Conservation (phyloP, 2,329 filamentous ascomycete genomes). For the Talaromyces sp. region DNA sequence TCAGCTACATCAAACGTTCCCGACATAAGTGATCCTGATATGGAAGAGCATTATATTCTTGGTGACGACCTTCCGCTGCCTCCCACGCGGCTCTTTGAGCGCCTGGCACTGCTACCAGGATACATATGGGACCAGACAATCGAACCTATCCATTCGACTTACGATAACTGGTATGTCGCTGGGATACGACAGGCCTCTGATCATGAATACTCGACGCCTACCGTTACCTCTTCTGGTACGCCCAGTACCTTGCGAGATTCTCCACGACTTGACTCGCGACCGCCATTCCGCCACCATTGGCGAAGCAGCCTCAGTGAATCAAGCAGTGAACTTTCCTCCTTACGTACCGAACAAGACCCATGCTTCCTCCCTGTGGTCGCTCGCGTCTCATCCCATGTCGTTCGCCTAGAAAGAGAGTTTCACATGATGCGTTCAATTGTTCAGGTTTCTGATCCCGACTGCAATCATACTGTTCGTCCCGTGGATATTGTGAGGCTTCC, state of each 20-base stretch:
- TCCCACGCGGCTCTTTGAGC: slow-evolving; percentile 65
- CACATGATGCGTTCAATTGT: slow-evolving; percentile 73
- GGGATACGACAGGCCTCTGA: slow-evolving; percentile 55
- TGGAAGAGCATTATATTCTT: slow-evolving; percentile 31
- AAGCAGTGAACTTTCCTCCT: slow-evolving; percentile 41
- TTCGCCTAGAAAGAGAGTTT: slow-evolving; percentile 81
- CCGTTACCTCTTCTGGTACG: slow-evolving; percentile 41
- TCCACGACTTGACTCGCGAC: slow-evolving; percentile 38
- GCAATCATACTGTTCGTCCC: slow-evolving; percentile 71
- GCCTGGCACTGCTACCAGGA: slow-evolving; percentile 65
- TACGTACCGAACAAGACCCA: slow-evolving; percentile 35
- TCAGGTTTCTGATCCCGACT: slow-evolving; percentile 64
- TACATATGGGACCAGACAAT: slow-evolving; percentile 69
- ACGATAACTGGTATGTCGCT: slow-evolving; percentile 81
- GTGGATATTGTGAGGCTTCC: slow-evolving; percentile 72
- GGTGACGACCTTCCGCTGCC: slow-evolving; percentile 50
- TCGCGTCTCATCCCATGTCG: slow-evolving; percentile 72
- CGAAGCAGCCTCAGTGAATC: slow-evolving; percentile 49
- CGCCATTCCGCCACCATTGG: slow-evolving; percentile 42
- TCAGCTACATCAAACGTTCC: background rate
- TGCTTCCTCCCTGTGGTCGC: slow-evolving; percentile 65
- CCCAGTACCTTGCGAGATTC: slow-evolving; percentile 41
- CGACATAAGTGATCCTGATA: slow-evolving; percentile 13
- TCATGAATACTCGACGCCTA: slow-evolving; percentile 44
- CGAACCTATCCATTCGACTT: slow-evolving; percentile 54